Evolutionary conservation across 305 asterid species (phyloP).

Genomic region (Vinca major): DNA sequence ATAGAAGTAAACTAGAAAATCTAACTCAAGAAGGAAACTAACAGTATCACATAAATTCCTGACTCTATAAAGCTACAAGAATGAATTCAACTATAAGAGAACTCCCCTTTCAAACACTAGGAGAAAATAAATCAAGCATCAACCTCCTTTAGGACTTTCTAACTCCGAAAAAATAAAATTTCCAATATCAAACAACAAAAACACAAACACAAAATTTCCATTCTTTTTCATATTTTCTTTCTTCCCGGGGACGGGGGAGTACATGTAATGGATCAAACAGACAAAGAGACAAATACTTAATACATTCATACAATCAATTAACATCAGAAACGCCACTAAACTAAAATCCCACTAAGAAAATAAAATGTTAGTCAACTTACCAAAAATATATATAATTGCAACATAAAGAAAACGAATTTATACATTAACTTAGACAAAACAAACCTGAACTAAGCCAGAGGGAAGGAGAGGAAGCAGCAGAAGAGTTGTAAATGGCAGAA

Average conservation of each 20-base stretch:
- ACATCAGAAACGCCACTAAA: too few species aligned
- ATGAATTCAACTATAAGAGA: background rate
- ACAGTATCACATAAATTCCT: background rate
- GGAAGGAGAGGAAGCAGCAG: constrained; percentile 20
- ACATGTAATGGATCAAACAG: too few species aligned
- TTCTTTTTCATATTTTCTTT: too few species aligned
- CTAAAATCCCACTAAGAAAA: background rate
- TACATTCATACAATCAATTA: too few species aligned
- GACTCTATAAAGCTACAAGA: background rate
- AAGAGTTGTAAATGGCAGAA: constrained; percentile 54
- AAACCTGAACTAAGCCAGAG: constrained; percentile 25
- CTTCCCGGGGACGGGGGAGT: too few species aligned
- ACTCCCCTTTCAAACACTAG: background rate
- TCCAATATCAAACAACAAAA: too few species aligned
- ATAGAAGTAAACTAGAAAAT: background rate
- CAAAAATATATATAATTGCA: background rate
- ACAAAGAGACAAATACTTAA: too few species aligned
- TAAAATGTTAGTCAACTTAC: background rate
- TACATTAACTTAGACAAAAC: background rate
- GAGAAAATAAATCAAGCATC: background rate
- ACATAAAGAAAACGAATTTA: background rate
- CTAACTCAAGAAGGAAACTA: background rate
- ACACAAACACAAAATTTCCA: too few species aligned
- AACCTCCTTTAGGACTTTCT: background rate
- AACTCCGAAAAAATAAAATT: background rate